These are phyloP conservation scores for Nicotiana tabacum DNA, from an alignment of 257 asterid genomes.

Conservation along the genomic window DNA sequence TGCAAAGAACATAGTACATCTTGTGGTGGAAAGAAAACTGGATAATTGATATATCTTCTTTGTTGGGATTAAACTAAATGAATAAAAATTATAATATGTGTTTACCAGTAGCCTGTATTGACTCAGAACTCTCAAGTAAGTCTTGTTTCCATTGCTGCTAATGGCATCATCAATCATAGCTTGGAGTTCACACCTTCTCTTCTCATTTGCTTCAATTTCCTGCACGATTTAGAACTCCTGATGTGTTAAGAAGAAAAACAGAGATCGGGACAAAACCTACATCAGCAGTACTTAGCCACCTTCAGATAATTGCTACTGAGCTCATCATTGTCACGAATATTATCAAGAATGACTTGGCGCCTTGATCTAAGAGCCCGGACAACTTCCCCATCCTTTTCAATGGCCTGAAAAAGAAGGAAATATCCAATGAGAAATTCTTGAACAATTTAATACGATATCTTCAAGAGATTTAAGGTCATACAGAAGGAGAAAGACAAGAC, in stretches of 20 bases:
- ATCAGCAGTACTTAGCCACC: constrained; percentile 36
- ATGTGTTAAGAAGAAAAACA: constrained; percentile 12
- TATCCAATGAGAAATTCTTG: constrained; percentile 3
- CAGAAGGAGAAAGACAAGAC: background rate
- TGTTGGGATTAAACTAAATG: background rate
- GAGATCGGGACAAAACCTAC: background rate
- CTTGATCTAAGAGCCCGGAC: constrained; percentile 71
- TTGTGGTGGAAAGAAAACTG: constrained; percentile 5
- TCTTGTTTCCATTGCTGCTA: constrained; percentile 73
- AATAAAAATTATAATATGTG: background rate
- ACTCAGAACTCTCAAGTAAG: constrained; percentile 81
- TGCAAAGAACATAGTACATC: background rate
- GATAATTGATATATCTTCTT: background rate
- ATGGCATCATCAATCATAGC: constrained; percentile 85
- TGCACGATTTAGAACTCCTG: constrained; percentile 25
- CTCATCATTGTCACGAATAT: constrained; percentile 94
- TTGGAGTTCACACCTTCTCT: constrained; percentile 67
- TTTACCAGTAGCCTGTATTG: constrained; percentile 93
- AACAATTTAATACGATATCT: background rate
- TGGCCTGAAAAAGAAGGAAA: constrained; percentile 39
- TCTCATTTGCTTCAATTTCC: constrained; percentile 92
- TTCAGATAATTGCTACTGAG: constrained; percentile 70
- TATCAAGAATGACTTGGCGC: constrained; percentile 89
- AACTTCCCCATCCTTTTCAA: constrained; percentile 69
- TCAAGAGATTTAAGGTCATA: background rate